Percentiles rank a stretch among this genome's conserved stretches.
Evolutionary conservation across 164 flowering plant genomes (phyloP).

Genomic region (Cinnamomum micranthum): DNA sequence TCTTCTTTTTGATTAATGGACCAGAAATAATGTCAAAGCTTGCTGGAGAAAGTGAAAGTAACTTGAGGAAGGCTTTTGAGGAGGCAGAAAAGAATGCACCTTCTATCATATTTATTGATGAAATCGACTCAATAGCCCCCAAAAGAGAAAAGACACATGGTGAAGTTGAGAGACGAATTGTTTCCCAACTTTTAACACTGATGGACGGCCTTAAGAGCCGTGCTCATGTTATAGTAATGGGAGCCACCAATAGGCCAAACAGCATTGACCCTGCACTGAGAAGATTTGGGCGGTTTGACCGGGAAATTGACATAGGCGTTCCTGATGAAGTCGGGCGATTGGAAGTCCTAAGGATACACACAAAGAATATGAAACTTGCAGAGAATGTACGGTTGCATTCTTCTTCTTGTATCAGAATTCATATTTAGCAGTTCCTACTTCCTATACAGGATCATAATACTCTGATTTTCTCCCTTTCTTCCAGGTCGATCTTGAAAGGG

Average conservation of each 20-base stretch:
- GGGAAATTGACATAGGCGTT: slow-evolving; percentile 69
- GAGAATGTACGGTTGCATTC: slow-evolving; percentile 40
- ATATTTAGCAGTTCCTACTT: background rate
- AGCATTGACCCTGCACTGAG: slow-evolving; percentile 68
- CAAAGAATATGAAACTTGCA: slow-evolving; percentile 70
- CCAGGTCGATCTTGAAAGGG: slow-evolving; percentile 65
- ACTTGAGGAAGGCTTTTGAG: slow-evolving; percentile 52
- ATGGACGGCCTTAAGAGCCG: slow-evolving; percentile 70
- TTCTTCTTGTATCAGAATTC: background rate
- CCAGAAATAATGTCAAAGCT: slow-evolving; percentile 36
- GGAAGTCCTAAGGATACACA: slow-evolving; percentile 62
- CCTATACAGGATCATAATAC: background rate
- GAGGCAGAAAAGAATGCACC: slow-evolving; percentile 78
- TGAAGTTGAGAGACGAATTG: slow-evolving; percentile 75
- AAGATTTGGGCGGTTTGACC: slow-evolving; percentile 69
- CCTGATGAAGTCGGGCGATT: slow-evolving; percentile 68
- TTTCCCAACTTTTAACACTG: slow-evolving; percentile 57
- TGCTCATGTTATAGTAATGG: slow-evolving; percentile 67
- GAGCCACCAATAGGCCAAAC: slow-evolving; percentile 66
- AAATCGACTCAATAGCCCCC: slow-evolving; percentile 68
- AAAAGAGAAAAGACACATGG: slow-evolving; percentile 75
- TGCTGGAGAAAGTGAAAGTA: slow-evolving; percentile 33
- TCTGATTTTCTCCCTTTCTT: background rate
- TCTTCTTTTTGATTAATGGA: slow-evolving; percentile 33
- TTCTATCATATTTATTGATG: slow-evolving; percentile 65